phyloP scores from a whole-genome alignment of 2,329 filamentous ascomycete species.

The Diaporthe nobilis region DNA sequence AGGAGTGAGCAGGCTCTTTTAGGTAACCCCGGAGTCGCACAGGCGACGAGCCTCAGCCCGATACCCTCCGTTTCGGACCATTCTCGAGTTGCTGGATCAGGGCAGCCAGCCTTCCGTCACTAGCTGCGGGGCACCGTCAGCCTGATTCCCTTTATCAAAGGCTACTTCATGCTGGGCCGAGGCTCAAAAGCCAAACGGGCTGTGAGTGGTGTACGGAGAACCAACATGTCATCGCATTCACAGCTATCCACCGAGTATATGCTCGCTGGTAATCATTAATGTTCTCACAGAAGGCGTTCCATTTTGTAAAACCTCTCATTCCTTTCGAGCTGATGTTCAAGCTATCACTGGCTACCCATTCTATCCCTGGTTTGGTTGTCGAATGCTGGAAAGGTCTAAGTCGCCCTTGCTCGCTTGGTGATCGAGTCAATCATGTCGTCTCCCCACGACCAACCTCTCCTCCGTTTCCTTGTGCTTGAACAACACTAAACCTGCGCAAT shows the following conservation, averaged over 20 bases:
- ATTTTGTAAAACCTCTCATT: neutral
- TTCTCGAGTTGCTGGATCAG: neutral
- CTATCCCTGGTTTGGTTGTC: neutral
- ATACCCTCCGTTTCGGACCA: neutral
- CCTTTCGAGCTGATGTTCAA: neutral
- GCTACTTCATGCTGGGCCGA: neutral
- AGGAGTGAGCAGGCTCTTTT: neutral
- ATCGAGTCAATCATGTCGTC: neutral
- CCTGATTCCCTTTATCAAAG: neutral
- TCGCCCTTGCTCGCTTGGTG: neutral
- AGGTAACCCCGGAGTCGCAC: neutral
- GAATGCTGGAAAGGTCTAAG: neutral
- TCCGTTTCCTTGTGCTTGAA: neutral
- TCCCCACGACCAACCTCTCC: neutral
- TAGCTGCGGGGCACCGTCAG: no score
- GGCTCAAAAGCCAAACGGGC: neutral
- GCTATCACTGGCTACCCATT: neutral
- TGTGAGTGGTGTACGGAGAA: neutral
- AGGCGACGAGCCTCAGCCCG: neutral
- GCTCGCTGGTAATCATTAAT: neutral
- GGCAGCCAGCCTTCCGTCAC: neutral
- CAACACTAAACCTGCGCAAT: neutral
- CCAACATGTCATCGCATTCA: no score
- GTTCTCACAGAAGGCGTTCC: rapidly evolving
- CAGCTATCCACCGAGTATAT: neutral